phyloP scores from a whole-genome alignment of 305 asterid species.

The Petunia hybrid region DNA sequence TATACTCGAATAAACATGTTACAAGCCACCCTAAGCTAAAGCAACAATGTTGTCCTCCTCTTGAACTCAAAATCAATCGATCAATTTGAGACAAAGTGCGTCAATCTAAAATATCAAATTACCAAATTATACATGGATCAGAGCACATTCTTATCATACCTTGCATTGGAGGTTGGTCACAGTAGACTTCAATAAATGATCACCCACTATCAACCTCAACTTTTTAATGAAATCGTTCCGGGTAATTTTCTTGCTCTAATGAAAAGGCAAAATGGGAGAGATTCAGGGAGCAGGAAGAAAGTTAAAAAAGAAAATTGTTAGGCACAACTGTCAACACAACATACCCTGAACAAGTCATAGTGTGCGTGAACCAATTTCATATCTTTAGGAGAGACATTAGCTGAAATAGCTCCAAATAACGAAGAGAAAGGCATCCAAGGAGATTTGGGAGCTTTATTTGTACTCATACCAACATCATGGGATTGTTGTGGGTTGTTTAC shows the following conservation, averaged over 20 bases:
- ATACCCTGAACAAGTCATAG: slow-evolving; percentile 29
- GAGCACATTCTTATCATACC: slow-evolving; percentile 44
- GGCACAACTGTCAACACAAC: slow-evolving; percentile 27
- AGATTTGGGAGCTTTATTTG: slow-evolving; percentile 24
- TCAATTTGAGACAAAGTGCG: neutral
- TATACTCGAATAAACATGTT: neutral
- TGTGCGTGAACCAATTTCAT: slow-evolving; percentile 32
- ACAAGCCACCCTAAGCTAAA: neutral
- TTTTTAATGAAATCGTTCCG: slow-evolving; percentile 67
- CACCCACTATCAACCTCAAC: slow-evolving; percentile 78
- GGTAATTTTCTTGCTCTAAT: slow-evolving; percentile 62
- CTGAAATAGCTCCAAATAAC: slow-evolving; percentile 32
- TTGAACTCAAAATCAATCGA: neutral
- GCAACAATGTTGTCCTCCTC: neutral
- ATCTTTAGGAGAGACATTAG: slow-evolving; percentile 25
- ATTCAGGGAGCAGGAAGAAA: slow-evolving; percentile 9
- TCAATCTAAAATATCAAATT: neutral
- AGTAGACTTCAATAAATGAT: slow-evolving; percentile 62
- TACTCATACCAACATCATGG: slow-evolving; percentile 25
- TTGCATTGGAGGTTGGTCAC: slow-evolving; percentile 66
- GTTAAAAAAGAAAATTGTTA: neutral
- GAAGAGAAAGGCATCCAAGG: slow-evolving; percentile 33
- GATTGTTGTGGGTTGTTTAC: slow-evolving; percentile 17
- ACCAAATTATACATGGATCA: neutral
- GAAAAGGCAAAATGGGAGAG: neutral